These are phyloP conservation scores for Parachaetomium inaequale DNA, from an alignment of 495 filamentous ascomycete genomes.

Conservation along the genomic window DNA sequence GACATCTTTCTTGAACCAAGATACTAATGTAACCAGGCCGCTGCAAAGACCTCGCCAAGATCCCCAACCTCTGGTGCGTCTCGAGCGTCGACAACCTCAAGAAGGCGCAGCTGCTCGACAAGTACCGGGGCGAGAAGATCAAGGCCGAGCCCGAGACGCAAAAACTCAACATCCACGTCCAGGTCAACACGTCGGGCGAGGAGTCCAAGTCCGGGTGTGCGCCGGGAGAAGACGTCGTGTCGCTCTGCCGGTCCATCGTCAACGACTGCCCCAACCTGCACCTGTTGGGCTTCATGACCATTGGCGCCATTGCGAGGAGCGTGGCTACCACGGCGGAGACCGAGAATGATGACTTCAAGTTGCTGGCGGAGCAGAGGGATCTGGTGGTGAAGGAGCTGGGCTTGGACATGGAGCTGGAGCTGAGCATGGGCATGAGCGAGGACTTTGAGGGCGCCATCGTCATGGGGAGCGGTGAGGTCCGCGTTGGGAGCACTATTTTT, in stretches of 20 bases:
- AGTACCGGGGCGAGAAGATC: constrained; percentile 60
- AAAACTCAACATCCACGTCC: constrained; percentile 75
- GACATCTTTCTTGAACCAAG: background rate
- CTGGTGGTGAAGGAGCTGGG: constrained; percentile 48
- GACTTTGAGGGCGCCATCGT: constrained; percentile 90
- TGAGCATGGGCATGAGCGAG: constrained; percentile 81
- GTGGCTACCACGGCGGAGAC: constrained; percentile 63
- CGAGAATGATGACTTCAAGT: constrained; percentile 87
- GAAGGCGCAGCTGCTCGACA: constrained; percentile 78
- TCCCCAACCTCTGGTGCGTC: constrained; percentile 89
- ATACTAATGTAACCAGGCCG: constrained; percentile 57
- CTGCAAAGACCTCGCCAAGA: constrained; percentile 79
- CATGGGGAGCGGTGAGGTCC: constrained; percentile 84
- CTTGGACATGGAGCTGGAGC: constrained; percentile 42
- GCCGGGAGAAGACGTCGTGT: constrained; percentile 55
- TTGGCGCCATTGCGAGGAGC: constrained; percentile 85
- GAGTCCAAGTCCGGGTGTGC: constrained; percentile 75
- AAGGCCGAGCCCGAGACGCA: constrained; percentile 30
- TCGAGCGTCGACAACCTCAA: constrained; percentile 83
- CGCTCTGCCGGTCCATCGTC: constrained; percentile 62
- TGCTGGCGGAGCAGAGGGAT: constrained; percentile 67
- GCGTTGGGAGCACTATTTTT: constrained; percentile 94
- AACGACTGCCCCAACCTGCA: constrained; percentile 67
- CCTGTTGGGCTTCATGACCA: constrained; percentile 89
- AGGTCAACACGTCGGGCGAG: constrained; percentile 94